Base-by-base conservation (phyloP, 495 filamentous ascomycete genomes). In the Cudoniella acicularis region DNA sequence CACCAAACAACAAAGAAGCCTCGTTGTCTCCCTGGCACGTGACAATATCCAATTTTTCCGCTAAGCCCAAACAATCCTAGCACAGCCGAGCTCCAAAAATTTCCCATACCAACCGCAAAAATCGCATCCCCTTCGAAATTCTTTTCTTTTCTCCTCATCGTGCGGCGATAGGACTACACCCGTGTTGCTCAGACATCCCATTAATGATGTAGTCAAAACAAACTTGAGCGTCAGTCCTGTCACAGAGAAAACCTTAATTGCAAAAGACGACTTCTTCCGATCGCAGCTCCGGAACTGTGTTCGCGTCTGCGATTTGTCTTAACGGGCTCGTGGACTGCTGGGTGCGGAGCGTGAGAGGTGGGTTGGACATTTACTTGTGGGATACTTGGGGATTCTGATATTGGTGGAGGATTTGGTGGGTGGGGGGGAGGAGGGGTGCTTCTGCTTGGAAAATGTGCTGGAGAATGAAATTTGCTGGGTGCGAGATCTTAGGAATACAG, bases 241-340 rank as follows among this genome's bases (percentile, higher is more conserved):
- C 60, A 69, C 66, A 69, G 66, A 69, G 55, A 36, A 46, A 69
- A 66, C 57, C 30, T 26, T 40, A 69, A 69, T 69, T 69, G 66
- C 66, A 66, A 36, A n/a, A 68, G 18, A 25, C 54, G 25, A 27
- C 45, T 24, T 53, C 13, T n/a, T 57, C 41, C n/a, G 48, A 10
- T 52, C 54, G 36, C 20, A 22, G 49, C 41, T 51, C 62, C 30
- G 26, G 16, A n/a, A 56, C 47, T 50, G 60, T 23, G 64, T 65
- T 63, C 63, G 54, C 60, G 41, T 52, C 52, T 51, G 48, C 63
- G 64, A 58, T 69, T 69, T 63, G 66, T 66, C 66, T 66, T 69
- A 41, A 62, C 54, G 66, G 66, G 66, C 66, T 62, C 61, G 61
- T 40, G 52, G 61, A 54, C 45, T 58, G 63, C 49, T 54, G 66